A percentile compares a stretch with the other conserved stretches of the same genome.
Conservation (phyloP, 2,329 filamentous ascomycete species). For the Ophiostoma perfectum region DNA sequence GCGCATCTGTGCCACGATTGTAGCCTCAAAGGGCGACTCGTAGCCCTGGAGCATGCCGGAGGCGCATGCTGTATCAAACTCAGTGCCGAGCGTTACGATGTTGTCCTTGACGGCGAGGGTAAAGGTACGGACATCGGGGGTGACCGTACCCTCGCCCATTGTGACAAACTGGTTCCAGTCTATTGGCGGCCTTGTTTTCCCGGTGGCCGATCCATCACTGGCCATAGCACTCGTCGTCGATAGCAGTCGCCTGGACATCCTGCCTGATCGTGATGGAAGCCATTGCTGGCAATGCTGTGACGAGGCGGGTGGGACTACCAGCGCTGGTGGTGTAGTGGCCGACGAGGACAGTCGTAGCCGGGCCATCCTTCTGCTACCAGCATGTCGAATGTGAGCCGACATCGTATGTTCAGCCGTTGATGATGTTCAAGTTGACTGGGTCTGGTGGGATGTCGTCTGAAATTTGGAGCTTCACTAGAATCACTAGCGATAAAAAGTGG, state of each 20-base stretch:
- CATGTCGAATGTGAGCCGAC: background rate
- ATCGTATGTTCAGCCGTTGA: background rate
- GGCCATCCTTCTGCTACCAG: no score
- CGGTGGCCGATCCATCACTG: background rate
- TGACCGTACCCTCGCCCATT: background rate
- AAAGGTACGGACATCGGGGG: slow-evolving; percentile 30
- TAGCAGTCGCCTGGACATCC: background rate
- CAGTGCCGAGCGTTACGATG: slow-evolving; percentile 55
- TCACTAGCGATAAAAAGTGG: slow-evolving; percentile 4
- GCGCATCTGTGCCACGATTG: slow-evolving; percentile 64
- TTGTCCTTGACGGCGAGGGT: slow-evolving; percentile 67
- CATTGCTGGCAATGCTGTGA: background rate
- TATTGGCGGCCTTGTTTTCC: background rate
- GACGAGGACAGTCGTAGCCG: no score
- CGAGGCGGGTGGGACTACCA: background rate
- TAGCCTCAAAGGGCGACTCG: slow-evolving; percentile 71
- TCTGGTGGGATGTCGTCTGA: background rate
- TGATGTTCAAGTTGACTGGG: background rate
- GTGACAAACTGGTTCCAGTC: slow-evolving; percentile 28
- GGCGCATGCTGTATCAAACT: slow-evolving; percentile 66
- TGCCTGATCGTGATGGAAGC: no score
- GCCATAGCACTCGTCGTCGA: background rate
- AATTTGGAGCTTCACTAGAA: background rate
- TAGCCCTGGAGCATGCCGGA: slow-evolving; percentile 66
- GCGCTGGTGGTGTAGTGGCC: background rate